Evolutionary conservation across 2,329 filamentous ascomycete genomes (phyloP), one percentile per base, ranked within the genome.

Genomic region (Bipolaris oryzae): DNA sequence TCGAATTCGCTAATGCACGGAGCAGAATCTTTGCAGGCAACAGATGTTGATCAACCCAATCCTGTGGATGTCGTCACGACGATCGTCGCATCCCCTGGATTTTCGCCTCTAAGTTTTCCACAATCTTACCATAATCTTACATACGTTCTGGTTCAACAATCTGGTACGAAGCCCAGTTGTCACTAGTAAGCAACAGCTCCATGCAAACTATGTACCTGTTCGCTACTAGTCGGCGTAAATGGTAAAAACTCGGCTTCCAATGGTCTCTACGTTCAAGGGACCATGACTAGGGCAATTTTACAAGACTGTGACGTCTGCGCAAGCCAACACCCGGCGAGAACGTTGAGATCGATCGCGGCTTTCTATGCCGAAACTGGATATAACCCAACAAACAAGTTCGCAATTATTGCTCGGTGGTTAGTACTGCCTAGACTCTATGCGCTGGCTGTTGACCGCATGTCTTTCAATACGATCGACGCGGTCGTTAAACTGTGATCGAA

Each of bases 401-500:
- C 25, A 31, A 11, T 7, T 31, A 13, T 13, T 4, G 9, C 11
- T 50, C 25, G 25, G 47, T 37, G 25, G 25, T 33, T 16, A 38
- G 23, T 7, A 7, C 15, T 35, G 21, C 15, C 11, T 33, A 28
- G 10, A 18, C 15, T 9, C 21, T 28, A 34, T 39, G 28, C 21
- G 28, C 42, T 43, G 53, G 34, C 53, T 23, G 37, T 43, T 34
- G n/a, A 16, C 11, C n/a, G 16, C 25, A 39, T 31, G 41, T 28
- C 16, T 20, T 25, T 50, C 15, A 11, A 38, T 21, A 25, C 18
- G 28, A 46, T 47, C 28, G 35, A 38, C 50, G 41, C 21, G 23
- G 21, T 53, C 33, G 42, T 42, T 43, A 43, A 56, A 31, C 28
- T 53, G 42, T 15, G 9, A 41, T 9, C 9, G 13, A 42, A 20